phyloP scores from a whole-genome alignment of 75 land plant species.

The Pseudotsuga menziesii region DNA sequence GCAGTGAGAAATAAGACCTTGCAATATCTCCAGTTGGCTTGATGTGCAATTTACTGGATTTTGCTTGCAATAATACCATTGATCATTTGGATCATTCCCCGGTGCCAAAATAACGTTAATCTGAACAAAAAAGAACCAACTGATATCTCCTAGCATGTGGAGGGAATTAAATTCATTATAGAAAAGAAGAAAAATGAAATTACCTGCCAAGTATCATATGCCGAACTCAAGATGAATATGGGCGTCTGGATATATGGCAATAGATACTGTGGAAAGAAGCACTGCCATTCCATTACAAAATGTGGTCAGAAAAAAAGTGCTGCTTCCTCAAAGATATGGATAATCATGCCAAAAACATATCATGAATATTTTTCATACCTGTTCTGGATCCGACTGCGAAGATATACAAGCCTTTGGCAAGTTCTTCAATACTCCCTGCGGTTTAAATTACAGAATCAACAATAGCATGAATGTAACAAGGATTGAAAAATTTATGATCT shows the following conservation, averaged over 20 bases:
- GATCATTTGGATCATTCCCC: slow-evolving; percentile 49
- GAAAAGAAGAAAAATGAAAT: background rate
- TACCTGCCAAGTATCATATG: slow-evolving; percentile 97
- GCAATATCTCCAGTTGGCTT: slow-evolving; percentile 48
- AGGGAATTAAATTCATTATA: background rate
- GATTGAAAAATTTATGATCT: background rate
- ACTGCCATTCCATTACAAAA: slow-evolving; percentile 35
- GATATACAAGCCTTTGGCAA: background rate
- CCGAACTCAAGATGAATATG: slow-evolving; percentile 72
- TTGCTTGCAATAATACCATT: slow-evolving; percentile 60
- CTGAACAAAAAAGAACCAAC: slow-evolving; percentile 23
- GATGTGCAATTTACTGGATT: slow-evolving; percentile 45
- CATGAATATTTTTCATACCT: background rate
- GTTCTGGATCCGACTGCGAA: background rate
- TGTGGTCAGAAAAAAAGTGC: background rate
- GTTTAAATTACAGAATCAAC: background rate
- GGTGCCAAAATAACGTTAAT: slow-evolving; percentile 49
- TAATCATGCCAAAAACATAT: background rate
- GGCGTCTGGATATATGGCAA: slow-evolving; percentile 62
- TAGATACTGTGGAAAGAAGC: slow-evolving; percentile 87
- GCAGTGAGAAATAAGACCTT: slow-evolving; percentile 33
- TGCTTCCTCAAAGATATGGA: background rate
- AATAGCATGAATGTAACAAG: background rate
- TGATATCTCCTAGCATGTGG: background rate
- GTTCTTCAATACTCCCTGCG: background rate